These are phyloP conservation scores for Pestalotiopsis sp. DNA, from an alignment of 2,329 filamentous ascomycete species.

Conservation along the genomic window DNA sequence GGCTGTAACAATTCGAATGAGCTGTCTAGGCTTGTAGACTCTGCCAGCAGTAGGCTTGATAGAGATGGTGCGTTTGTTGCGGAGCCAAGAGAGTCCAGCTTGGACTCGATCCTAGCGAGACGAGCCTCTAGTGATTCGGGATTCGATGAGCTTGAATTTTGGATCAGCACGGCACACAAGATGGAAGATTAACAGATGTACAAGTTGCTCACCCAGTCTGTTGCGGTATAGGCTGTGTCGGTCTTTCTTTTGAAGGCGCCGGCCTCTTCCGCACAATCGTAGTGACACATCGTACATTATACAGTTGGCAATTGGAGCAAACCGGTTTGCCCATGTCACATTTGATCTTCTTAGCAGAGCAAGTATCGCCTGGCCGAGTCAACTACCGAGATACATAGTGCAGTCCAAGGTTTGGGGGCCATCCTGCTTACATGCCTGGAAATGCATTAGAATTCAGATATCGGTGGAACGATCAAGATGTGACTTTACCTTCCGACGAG, in stretches of 20 bases:
- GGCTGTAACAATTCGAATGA: too few relatives aligned
- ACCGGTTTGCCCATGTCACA: constrained; percentile 46
- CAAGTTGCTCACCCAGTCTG: not conserved
- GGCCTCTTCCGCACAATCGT: constrained; percentile 30
- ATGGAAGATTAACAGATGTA: not conserved
- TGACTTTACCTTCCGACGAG: constrained; percentile 9
- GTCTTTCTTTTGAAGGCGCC: constrained; percentile 16
- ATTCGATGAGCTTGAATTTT: not conserved
- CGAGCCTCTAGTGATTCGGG: constrained; percentile 23
- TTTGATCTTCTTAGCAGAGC: constrained; percentile 49
- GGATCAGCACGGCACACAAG: not conserved
- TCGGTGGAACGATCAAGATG: not conserved
- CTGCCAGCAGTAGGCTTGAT: constrained; percentile 1
- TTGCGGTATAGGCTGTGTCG: not conserved
- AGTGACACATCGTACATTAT: constrained; percentile 41
- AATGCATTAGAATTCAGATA: not conserved
- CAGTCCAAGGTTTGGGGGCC: too few relatives aligned
- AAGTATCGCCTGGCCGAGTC: constrained; percentile 38
- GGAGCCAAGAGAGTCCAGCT: constrained; percentile 25
- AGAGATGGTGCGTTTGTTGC: not conserved
- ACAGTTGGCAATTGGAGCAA: constrained; percentile 46
- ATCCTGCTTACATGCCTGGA: constrained; percentile 3
- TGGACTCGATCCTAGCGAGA: constrained; percentile 30
- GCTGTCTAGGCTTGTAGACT: not conserved
- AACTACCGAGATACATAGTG: constrained; percentile 1